Evolutionary conservation across 148 eudicot genomes (phyloP).

Genomic region (Drosera capensis): DNA sequence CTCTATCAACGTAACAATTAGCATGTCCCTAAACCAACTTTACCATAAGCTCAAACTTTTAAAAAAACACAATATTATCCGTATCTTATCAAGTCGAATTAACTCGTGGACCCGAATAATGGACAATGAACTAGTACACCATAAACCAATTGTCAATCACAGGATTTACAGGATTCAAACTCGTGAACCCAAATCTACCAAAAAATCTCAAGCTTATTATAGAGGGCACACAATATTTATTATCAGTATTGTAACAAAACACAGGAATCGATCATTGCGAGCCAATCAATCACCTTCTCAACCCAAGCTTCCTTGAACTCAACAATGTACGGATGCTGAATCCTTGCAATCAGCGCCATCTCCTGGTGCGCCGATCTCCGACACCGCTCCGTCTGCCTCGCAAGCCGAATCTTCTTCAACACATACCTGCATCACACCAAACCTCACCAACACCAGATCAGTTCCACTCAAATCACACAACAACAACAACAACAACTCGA

Average conservation of each 20-base stretch:
- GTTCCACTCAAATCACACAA: neutral
- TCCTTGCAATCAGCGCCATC: constrained; percentile 94
- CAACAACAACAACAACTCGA: neutral
- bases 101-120: too few species aligned
- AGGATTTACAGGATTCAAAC: too few species aligned
- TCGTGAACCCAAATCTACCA: neutral
- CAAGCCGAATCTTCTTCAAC: constrained; percentile 91
- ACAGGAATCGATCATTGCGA: too few species aligned
- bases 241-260: too few species aligned
- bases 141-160: too few species aligned
- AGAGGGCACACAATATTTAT: neutral
- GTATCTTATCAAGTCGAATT: too few species aligned
- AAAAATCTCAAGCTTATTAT: neutral
- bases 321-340: constrained; percentile 89
- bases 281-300: constrained; percentile 94
- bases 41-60: constrained; percentile 6
- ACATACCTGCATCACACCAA: constrained; percentile 46
- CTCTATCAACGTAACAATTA: too few species aligned
- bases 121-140: too few species aligned
- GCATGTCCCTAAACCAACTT: too few species aligned
- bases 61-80: neutral
- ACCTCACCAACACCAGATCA: constrained; percentile 4
- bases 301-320: constrained; percentile 99
- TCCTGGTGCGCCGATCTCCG: constrained; percentile 98
- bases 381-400: constrained; percentile 92